Base-by-base conservation (phyloP, 2,329 filamentous ascomycete genomes). In the Pochonia chlamydosporia region DNA sequence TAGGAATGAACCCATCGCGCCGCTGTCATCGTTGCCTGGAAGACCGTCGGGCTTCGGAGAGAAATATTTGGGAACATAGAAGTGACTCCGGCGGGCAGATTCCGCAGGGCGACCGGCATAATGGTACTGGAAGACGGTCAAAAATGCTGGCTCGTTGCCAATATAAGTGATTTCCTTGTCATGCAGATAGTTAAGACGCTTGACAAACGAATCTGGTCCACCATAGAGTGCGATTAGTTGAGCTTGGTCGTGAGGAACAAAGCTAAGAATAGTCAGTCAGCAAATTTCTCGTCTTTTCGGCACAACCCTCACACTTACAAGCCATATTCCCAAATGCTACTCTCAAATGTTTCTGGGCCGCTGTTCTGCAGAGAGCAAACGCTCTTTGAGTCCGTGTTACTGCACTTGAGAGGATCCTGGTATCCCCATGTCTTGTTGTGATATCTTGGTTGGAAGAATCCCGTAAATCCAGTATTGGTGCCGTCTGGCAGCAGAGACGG, bases 331-430 rank as follows among this genome's bases (percentile, higher is more conserved):
- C 85, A 90, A 1, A 79, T 70, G 50, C 78, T 83, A 37, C 79
- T 82, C 61, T 90, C 86, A 54, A 85, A 89, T 0, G 85, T 89
- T 63, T 89, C 85, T 6, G 76, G 73, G 0, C 78, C 82, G 2
- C 71, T 76, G 50, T 78, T 72, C 36, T 85, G 70, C 1, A 84
- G 74, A 3, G 73, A 78, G 62, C 85, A 88, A 39, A 73, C 69
- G 2, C 76, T 81, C 6, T 67, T 70, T 10, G 70, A 69, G 44
- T 85, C 73, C 16, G 71, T 63, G 36, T 72, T 71, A 54, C 70
- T 75, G 64, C 84, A 88, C 52, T 74, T 74, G 7, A 85, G 73
- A 0, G 85, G 84, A 54, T 89, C 76, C 60, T 89, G 84, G 47
- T 70, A 81, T 7, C 74, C 82, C 79, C 81, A 89, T 0, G 82